These are phyloP conservation scores for Mimosa pudica DNA, from an alignment of 306 rosid genomes.

Conservation along the genomic window DNA sequence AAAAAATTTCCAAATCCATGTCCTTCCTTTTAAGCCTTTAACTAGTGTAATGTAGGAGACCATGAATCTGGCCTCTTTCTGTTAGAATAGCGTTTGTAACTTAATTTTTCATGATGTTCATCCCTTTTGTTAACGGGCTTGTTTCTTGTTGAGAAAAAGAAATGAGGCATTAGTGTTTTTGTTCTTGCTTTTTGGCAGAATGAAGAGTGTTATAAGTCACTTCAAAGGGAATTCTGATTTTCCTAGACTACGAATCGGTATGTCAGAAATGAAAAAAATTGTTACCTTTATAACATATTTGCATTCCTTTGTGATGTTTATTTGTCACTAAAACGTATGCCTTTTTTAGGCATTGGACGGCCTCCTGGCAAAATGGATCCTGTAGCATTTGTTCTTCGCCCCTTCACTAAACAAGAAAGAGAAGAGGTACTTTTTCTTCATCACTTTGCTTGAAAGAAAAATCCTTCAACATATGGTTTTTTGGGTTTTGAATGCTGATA, in stretches of 20 bases:
- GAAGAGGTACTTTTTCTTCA: slow-evolving; percentile 59
- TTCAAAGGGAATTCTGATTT: slow-evolving; percentile 75
- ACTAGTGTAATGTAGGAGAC: background rate
- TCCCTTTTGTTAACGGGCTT: background rate
- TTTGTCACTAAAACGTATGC: slow-evolving; percentile 28
- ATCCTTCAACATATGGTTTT: slow-evolving; percentile 12
- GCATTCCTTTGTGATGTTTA: slow-evolving; percentile 13
- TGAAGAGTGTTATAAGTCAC: slow-evolving; percentile 84
- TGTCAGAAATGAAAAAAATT: background rate
- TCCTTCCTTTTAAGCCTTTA: background rate
- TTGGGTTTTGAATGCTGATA: slow-evolving; percentile 31
- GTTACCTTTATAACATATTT: slow-evolving; percentile 4
- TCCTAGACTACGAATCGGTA: slow-evolving; percentile 87
- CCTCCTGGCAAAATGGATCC: slow-evolving; percentile 73
- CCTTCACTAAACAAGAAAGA: slow-evolving; percentile 76
- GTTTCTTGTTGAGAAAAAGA: slow-evolving; percentile 30
- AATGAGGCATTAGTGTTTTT: slow-evolving; percentile 23
- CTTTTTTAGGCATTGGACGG: slow-evolving; percentile 50
- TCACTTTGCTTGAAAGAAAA: background rate
- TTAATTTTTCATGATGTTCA: background rate
- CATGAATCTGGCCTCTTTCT: slow-evolving; percentile 2
- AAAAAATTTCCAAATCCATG: slow-evolving; percentile 14
- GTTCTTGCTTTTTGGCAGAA: slow-evolving; percentile 56
- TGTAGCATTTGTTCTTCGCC: slow-evolving; percentile 71
- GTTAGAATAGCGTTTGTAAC: background rate